Percentiles rank a stretch among this genome's conserved stretches.
Conservation (phyloP, 495 filamentous ascomycete species). For the Astrocystis sublimbata region DNA sequence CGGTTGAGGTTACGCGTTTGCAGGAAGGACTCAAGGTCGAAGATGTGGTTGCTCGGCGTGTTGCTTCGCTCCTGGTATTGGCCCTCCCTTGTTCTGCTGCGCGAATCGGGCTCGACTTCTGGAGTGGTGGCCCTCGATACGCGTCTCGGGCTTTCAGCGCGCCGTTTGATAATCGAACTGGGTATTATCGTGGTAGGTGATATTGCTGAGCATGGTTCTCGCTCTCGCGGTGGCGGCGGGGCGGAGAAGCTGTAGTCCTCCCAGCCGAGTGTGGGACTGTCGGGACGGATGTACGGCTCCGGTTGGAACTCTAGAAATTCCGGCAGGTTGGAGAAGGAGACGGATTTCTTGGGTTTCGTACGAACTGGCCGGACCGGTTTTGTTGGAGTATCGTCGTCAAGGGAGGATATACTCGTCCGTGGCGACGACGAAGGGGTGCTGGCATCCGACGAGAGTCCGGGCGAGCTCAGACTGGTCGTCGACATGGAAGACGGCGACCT, state of each 20-base stretch:
- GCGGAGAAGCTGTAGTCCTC: slow-evolving; percentile 37
- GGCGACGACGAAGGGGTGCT: slow-evolving; percentile 45
- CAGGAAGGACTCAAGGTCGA: slow-evolving; percentile 34
- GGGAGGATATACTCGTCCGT: slow-evolving; percentile 44
- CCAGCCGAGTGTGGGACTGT: slow-evolving; percentile 48
- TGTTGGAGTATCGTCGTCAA: slow-evolving; percentile 32
- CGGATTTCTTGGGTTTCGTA: slow-evolving; percentile 49
- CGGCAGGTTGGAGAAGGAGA: slow-evolving; percentile 50
- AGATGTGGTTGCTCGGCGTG: slow-evolving; percentile 25
- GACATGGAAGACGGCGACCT: slow-evolving; percentile 38
- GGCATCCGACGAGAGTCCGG: slow-evolving; percentile 44
- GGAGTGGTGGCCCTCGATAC: background rate
- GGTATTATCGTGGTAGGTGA: slow-evolving; percentile 16
- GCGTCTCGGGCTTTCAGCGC: background rate
- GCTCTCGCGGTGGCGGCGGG: background rate
- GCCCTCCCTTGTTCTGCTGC: background rate
- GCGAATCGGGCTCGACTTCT: background rate
- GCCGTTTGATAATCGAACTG: slow-evolving; percentile 4
- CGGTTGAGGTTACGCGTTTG: slow-evolving; percentile 44
- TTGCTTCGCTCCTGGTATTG: slow-evolving; percentile 9
- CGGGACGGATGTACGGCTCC: slow-evolving; percentile 47
- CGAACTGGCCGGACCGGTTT: slow-evolving; percentile 15
- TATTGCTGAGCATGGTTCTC: slow-evolving; percentile 17
- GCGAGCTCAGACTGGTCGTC: slow-evolving; percentile 47
- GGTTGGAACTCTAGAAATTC: slow-evolving; percentile 35